A percentile compares a stretch with the other conserved stretches of the same genome.
Evolutionary conservation across 805 yeast species (phyloP).

Genomic region (Metschnikowia anglica): DNA sequence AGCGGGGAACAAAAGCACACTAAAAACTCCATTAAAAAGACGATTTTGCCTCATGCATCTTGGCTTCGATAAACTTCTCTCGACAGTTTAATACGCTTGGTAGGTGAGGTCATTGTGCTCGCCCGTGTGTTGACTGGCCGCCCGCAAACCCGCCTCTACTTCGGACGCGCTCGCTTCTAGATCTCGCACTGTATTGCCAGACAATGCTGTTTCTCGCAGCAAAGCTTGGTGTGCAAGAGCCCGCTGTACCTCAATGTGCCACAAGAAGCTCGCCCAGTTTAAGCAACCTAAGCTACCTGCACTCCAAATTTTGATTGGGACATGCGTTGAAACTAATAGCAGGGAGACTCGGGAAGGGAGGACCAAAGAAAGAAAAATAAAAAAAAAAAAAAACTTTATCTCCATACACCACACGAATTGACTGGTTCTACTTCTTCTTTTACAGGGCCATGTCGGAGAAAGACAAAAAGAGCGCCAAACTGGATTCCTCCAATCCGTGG

Average conservation of each 20-base stretch:
- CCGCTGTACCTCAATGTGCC: not conserved
- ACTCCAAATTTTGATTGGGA: conserved; percentile 2
- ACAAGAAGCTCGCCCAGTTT: conserved; percentile 8
- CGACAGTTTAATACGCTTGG: too few relatives aligned
- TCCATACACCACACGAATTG: not conserved
- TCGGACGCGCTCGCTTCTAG: too few relatives aligned
- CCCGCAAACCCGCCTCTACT: too few relatives aligned
- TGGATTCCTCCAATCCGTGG: conserved; percentile 7
- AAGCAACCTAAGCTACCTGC: conserved; percentile 9
- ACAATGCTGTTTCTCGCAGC: too few relatives aligned
- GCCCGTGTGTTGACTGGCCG: too few relatives aligned
- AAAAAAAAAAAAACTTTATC: not conserved
- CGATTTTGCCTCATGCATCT: too few relatives aligned
- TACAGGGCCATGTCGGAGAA: not conserved
- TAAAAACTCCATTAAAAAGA: too few relatives aligned
- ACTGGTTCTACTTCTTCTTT: not conserved
- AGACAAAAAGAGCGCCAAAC: conserved; percentile 1
- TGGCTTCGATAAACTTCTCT: too few relatives aligned
- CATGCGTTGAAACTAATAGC: not conserved
- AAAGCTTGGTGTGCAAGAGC: too few relatives aligned
- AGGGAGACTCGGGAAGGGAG: not conserved
- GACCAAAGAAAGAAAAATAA: conserved; percentile 1
- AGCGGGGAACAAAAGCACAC: too few relatives aligned
- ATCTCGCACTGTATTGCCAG: too few relatives aligned
- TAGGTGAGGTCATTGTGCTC: too few relatives aligned